These are phyloP conservation scores for Sanghuangporus sanghuang DNA, from an alignment of 1,284 basidiomycete species.

Conservation along the genomic window DNA sequence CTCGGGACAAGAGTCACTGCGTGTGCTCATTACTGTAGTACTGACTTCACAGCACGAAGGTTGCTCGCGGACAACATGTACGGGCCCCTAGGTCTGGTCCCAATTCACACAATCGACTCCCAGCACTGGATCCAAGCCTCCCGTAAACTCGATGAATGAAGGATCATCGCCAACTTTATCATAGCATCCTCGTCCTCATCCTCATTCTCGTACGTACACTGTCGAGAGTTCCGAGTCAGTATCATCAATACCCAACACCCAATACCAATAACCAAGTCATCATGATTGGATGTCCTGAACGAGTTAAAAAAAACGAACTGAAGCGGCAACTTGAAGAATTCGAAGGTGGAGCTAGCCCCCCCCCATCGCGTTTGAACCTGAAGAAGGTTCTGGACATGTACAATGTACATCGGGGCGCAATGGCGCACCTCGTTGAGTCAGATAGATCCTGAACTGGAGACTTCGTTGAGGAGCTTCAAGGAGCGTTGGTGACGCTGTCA, in stretches of 20 bases:
- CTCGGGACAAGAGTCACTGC: too few species aligned
- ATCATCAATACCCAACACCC: background rate
- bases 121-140: background rate
- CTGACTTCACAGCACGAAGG: too few species aligned
- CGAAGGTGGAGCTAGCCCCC: background rate
- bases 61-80: too few species aligned
- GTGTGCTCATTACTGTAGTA: too few species aligned
- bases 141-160: background rate
- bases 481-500: background rate
- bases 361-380: background rate
- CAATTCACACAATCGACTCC: background rate
- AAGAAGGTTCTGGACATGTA: background rate
- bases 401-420: conserved; percentile 3
- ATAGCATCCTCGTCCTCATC: background rate
- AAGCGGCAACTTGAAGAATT: background rate
- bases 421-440: conserved; percentile 10
- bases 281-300: too few species aligned
- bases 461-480: background rate
- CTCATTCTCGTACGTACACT: background rate
- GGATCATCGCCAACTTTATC: background rate
- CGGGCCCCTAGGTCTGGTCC: too few species aligned
- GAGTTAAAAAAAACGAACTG: background rate
- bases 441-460: background rate
- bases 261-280: background rate
- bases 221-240: background rate